These are phyloP conservation scores for Hypoxylon sp. DNA, from an alignment of 2,329 filamentous ascomycete genomes.

Conservation along the genomic window DNA sequence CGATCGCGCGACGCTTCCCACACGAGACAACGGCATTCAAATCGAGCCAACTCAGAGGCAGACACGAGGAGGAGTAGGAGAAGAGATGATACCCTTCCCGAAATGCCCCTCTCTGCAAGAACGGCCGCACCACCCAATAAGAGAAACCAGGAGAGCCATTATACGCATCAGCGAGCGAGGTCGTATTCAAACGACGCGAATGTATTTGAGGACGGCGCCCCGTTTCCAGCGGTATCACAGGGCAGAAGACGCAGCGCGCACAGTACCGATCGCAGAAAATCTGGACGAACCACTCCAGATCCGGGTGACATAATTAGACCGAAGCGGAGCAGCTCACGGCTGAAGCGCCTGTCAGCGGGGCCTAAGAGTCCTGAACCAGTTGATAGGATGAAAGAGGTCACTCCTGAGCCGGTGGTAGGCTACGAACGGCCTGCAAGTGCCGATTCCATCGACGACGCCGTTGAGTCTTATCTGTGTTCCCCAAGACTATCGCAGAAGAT, in stretches of 20 bases:
- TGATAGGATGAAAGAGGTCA: conserved; percentile 47
- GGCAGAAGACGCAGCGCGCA: conserved; percentile 68
- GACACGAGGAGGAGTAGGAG: conserved; percentile 46
- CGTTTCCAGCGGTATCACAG: conserved; percentile 77
- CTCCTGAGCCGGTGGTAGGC: conserved; percentile 62
- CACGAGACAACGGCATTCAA: conserved; percentile 47
- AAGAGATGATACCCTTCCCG: conserved; percentile 52
- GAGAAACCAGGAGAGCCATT: conserved; percentile 43
- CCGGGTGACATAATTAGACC: conserved; percentile 60
- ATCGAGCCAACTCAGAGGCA: conserved; percentile 46
- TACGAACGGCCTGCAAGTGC: conserved; percentile 83
- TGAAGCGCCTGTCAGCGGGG: conserved; percentile 70
- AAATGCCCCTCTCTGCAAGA: conserved; percentile 52
- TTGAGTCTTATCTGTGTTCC: conserved; percentile 86
- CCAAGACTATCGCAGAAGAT: conserved; percentile 91
- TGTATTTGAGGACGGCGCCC: conserved; percentile 74
- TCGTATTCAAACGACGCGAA: conserved; percentile 50
- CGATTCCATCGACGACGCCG: conserved; percentile 90
- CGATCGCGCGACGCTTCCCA: conserved; percentile 39
- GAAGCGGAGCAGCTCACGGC: conserved; percentile 70
- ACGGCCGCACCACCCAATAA: conserved; percentile 44
- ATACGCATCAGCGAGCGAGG: conserved; percentile 46
- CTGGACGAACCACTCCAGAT: conserved; percentile 66
- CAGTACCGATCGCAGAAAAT: conserved; percentile 61
- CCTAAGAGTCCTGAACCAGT: conserved; percentile 56